Conservation (phyloP, 1,284 basidiomycete species). For the Vanrija humicola region DNA sequence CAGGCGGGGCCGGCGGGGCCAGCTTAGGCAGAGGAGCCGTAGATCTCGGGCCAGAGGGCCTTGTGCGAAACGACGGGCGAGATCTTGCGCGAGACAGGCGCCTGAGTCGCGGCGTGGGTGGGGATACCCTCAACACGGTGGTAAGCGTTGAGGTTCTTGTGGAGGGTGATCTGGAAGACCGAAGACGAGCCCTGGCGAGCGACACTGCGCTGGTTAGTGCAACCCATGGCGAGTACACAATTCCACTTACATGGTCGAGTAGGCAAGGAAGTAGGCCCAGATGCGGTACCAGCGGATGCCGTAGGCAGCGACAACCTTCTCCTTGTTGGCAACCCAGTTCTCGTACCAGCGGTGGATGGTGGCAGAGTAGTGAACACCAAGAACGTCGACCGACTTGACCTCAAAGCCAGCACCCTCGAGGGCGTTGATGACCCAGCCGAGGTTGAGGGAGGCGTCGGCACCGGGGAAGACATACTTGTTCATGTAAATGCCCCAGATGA, state of each 20-base stretch:
- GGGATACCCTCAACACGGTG: constrained; percentile 74
- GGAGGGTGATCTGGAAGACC: constrained; percentile 91
- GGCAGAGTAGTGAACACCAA: constrained; percentile 95
- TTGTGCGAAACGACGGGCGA: constrained; percentile 33
- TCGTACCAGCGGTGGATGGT: constrained; percentile 93
- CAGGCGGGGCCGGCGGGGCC: too few species aligned
- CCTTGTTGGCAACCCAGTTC: constrained; percentile 89
- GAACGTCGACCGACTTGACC: constrained; percentile 91
- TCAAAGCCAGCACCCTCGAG: constrained; percentile 90
- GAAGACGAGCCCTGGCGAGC: constrained; percentile 76
- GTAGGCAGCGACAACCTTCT: constrained; percentile 81
- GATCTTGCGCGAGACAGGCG: constrained; percentile 15
- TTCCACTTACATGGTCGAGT: constrained; percentile 48
- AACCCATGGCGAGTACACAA: too few species aligned
- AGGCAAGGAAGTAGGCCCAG: constrained; percentile 88
- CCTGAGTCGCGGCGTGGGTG: constrained; percentile 56
- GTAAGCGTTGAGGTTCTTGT: constrained; percentile 96
- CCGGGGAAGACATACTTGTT: constrained; percentile 98
- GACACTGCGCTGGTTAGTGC: constrained; percentile 12
- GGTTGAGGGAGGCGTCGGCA: constrained; percentile 89
- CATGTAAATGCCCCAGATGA: constrained; percentile 84
- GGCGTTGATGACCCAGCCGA: constrained; percentile 87
- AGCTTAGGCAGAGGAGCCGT: not conserved
- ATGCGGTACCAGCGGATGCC: constrained; percentile 85
- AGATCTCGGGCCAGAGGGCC: constrained; percentile 30